phyloP scores from a whole-genome alignment of 805 yeast genomes.

The Tetrapisispora nanseiensis region DNA sequence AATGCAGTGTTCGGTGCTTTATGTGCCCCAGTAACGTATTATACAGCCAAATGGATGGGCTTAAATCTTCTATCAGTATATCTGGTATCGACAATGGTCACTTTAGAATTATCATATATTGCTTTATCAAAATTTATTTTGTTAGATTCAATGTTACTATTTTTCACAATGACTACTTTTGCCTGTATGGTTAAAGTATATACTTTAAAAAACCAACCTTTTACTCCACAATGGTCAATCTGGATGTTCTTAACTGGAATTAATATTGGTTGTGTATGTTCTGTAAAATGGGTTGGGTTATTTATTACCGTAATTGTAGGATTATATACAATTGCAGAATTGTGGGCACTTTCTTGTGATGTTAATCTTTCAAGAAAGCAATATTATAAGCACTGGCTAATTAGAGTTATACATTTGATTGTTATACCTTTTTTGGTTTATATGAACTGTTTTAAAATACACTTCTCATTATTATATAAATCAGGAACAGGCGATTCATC shows the following conservation, averaged over 20 bases:
- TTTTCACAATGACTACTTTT: constrained; percentile 80
- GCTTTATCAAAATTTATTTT: constrained; percentile 83
- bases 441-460: constrained; percentile 65
- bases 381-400: constrained; percentile 59
- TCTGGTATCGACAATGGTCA: constrained; percentile 70
- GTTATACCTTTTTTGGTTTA: constrained; percentile 64
- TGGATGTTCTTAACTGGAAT: constrained; percentile 59
- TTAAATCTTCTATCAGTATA: constrained; percentile 63
- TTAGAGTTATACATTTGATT: constrained; percentile 58
- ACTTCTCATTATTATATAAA: constrained; percentile 62
- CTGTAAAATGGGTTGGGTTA: constrained; percentile 80
- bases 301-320: constrained; percentile 57
- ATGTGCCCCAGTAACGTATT: constrained; percentile 81
- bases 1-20: constrained; percentile 76
- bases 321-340: constrained; percentile 45
- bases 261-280: constrained; percentile 72
- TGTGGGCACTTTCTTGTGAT: constrained; percentile 36
- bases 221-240: constrained; percentile 60
- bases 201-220: constrained; percentile 42
- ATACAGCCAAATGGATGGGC: constrained; percentile 67
- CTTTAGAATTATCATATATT: constrained; percentile 73
- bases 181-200: constrained; percentile 66
- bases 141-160: constrained; percentile 81
- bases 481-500: constrained; percentile 93
- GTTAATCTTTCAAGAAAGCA: constrained; percentile 18